Conservation (phyloP, 2,329 filamentous ascomycete species). For the Xylaria sp. region DNA sequence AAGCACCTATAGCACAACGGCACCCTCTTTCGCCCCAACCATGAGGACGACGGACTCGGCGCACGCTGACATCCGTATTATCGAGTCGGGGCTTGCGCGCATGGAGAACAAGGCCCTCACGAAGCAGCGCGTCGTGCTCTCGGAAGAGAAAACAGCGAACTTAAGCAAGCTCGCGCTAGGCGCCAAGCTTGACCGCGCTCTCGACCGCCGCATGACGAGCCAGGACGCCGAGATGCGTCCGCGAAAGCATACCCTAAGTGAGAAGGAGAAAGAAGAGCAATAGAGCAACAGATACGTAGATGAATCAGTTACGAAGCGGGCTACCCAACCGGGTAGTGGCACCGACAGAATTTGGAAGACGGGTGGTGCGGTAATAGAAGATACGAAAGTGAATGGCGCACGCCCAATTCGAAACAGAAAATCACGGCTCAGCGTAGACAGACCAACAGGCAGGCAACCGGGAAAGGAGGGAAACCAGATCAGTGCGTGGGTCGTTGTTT, state of each 20-base stretch:
- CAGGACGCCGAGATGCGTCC: constrained; percentile 89
- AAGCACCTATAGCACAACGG: constrained; percentile 70
- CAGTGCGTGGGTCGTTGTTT: constrained; percentile 10
- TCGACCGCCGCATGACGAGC: constrained; percentile 84
- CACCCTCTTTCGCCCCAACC: constrained; percentile 69
- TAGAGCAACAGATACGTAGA: neutral
- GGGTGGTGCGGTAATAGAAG: constrained; percentile 3
- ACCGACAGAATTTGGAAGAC: neutral
- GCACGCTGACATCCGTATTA: constrained; percentile 71
- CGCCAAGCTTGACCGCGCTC: constrained; percentile 88
- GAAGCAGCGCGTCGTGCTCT: constrained; percentile 83
- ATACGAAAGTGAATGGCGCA: neutral
- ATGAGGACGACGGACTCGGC: constrained; percentile 65
- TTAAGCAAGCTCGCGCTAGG: constrained; percentile 88
- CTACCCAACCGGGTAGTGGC: neutral
- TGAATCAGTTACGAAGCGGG: too few species aligned
- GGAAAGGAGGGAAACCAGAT: neutral
- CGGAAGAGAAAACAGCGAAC: constrained; percentile 81
- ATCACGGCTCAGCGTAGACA: neutral
- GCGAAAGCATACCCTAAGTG: constrained; percentile 55
- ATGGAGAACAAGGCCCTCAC: constrained; percentile 89
- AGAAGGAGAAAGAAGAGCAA: constrained; percentile 39
- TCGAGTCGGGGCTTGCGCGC: constrained; percentile 83
- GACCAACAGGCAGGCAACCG: neutral
- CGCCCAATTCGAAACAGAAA: neutral